Conservation (phyloP, 345 rosid species). For the Ceriops zippeliana region DNA sequence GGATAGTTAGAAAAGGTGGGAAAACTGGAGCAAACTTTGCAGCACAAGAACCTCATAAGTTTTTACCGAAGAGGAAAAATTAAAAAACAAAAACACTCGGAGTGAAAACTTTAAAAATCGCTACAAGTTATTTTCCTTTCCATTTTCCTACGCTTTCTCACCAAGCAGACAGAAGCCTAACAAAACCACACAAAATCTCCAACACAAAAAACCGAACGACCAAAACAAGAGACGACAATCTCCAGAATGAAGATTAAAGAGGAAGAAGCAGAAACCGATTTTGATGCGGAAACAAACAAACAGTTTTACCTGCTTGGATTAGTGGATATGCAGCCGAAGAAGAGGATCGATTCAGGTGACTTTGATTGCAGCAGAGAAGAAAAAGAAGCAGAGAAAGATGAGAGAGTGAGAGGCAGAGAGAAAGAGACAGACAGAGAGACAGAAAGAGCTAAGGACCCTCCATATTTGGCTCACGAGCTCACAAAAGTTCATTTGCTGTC, state of each 20-base stretch:
- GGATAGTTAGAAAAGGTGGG: too few species aligned
- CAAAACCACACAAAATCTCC: not conserved
- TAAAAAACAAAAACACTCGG: not conserved
- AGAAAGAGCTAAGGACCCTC: constrained; percentile 25
- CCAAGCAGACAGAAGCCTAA: constrained; percentile 22
- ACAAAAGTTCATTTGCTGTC: constrained; percentile 40
- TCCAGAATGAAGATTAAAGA: too few species aligned
- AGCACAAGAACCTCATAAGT: not conserved
- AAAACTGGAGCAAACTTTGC: not conserved
- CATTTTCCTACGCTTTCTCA: constrained; percentile 9
- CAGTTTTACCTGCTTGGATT: constrained; percentile 13
- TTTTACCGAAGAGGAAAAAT: constrained; percentile 10
- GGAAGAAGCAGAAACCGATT: too few species aligned
- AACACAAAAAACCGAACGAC: too few species aligned
- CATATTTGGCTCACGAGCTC: constrained; percentile 21
- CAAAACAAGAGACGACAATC: too few species aligned
- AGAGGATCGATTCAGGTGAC: constrained; percentile 1
- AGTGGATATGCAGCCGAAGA: constrained; percentile 20
- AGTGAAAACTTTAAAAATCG: not conserved
- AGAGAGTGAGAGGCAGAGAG: not conserved
- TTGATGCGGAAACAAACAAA: not conserved
- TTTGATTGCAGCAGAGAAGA: constrained; percentile 1
- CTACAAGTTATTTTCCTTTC: not conserved
- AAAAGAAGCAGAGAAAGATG: not conserved
- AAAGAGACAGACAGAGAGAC: not conserved